Evolutionary conservation across 257 asterid species (phyloP), one percentile per base, ranked within the genome.

Genomic region (Solanum phureja): DNA sequence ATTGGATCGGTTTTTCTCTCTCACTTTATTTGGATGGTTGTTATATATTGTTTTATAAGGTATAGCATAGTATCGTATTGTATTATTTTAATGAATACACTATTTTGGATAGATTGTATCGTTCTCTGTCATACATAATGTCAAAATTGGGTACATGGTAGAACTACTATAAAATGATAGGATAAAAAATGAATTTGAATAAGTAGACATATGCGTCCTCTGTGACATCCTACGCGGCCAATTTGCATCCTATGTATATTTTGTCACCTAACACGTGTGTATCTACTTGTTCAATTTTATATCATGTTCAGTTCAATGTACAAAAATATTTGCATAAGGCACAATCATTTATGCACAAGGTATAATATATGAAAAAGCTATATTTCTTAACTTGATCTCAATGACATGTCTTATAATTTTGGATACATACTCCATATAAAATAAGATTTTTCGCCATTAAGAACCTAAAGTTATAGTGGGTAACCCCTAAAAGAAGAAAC

Each of bases 211-310:
- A 56, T 56, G 3, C 0, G 4, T 56, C 4, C 10, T 56, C 3
- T 18, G 10, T 56, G 64, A 3, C 0, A 1, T 56, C 4, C 11
- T 56, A 19, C 64, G 1, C 0, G 62, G 0, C 0, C 10, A 52
- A 52, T 18, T 52, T 52, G 9, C 62, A 52, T 52, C n/a, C 62
- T 16, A 0, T 0, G 62, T 52, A 52, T 52, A 52, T 52, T 52
- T 0, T 52, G 23, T 16, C n/a, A 52, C 0, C 3, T 52, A 18
- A 52, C 0, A 16, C 9, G 1, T 49, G 0, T 49, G 1, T 49
- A 14, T 49, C 23, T 49, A 16, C 0, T 1, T 49, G 21, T 49
- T 49, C 0, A 49, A 14, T 49, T 49, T 49, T 49, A 49, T 52
- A 52, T 0, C 0, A 18, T 0, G 62, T 2, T 52, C 62, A 6